These are phyloP conservation scores for Acacia acuminata DNA, from an alignment of 306 rosid genomes.

Conservation along the genomic window DNA sequence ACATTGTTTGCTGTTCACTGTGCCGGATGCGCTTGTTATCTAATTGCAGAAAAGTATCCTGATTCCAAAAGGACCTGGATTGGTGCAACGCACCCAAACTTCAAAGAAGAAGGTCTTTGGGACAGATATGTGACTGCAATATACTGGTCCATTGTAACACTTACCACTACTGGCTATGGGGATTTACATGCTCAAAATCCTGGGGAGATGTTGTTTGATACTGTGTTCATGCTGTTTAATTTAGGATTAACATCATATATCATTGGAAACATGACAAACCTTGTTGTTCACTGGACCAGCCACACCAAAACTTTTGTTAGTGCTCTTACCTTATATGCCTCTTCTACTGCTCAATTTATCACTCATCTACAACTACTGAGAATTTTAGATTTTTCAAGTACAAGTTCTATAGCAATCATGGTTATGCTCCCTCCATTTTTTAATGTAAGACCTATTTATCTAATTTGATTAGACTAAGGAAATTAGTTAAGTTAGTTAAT, in stretches of 20 bases:
- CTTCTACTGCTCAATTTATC: slow-evolving; percentile 26
- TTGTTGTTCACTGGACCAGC: slow-evolving; percentile 87
- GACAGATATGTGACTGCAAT: slow-evolving; percentile 68
- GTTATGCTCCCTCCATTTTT: not conserved
- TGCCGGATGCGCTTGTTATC: slow-evolving; percentile 74
- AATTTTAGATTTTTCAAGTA: slow-evolving; percentile 15
- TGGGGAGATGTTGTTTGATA: slow-evolving; percentile 73
- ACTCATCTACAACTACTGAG: not conserved
- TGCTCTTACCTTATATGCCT: not conserved
- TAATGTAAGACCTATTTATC: too few species aligned
- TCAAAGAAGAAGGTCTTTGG: slow-evolving; percentile 66
- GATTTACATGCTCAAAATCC: slow-evolving; percentile 85
- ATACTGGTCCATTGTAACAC: slow-evolving; percentile 86
- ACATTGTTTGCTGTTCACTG: slow-evolving; percentile 83
- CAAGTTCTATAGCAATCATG: slow-evolving; percentile 20
- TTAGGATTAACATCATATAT: slow-evolving; percentile 82
- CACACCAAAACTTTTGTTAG: slow-evolving; percentile 82
- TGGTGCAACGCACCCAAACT: slow-evolving; percentile 67
- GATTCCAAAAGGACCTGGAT: slow-evolving; percentile 74
- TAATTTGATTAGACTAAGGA: too few species aligned
- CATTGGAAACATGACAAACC: slow-evolving; percentile 93
- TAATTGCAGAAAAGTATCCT: slow-evolving; percentile 76
- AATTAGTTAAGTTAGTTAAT: too few species aligned
- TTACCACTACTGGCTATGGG: slow-evolving; percentile 88
- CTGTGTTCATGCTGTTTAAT: slow-evolving; percentile 80